Evolutionary conservation across 176 grass and related monocot genomes (phyloP).

Genomic region (Pontederia paniculata): DNA sequence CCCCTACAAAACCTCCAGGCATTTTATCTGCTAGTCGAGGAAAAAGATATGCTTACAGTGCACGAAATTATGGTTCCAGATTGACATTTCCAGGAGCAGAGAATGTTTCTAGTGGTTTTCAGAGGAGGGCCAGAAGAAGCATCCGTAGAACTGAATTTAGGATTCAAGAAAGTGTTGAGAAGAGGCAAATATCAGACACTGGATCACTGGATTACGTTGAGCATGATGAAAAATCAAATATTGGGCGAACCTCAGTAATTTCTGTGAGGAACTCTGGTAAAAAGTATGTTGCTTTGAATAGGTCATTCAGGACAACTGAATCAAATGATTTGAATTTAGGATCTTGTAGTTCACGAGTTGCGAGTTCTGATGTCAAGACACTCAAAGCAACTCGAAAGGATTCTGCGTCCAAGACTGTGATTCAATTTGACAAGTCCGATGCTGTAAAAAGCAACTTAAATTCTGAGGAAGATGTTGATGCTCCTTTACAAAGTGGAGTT

Average conservation of each 20-base stretch:
- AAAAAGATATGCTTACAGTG: constrained; percentile 60
- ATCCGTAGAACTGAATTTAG: constrained; percentile 70
- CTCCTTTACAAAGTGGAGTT: constrained; percentile 48
- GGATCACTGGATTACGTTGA: constrained; percentile 36
- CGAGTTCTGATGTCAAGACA: constrained; percentile 24
- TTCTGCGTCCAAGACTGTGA: constrained; percentile 5
- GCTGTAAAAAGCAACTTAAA: constrained; percentile 30
- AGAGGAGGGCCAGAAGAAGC: constrained; percentile 46
- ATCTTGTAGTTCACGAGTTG: constrained; percentile 23
- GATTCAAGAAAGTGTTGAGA: constrained; percentile 56
- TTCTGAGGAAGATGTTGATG: constrained; percentile 36
- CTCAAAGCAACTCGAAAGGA: constrained; percentile 31
- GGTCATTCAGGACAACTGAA: constrained; percentile 28
- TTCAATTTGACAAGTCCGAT: constrained; percentile 31
- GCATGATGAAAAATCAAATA: constrained; percentile 28
- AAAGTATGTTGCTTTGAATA: constrained; percentile 29
- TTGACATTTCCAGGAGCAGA: constrained; percentile 30
- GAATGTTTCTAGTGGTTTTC: constrained; percentile 56
- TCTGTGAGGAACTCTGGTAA: constrained; percentile 33
- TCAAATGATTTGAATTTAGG: constrained; percentile 24
- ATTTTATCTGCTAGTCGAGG: constrained; percentile 43
- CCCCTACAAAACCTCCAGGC: constrained; percentile 25
- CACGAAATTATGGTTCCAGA: constrained; percentile 37
- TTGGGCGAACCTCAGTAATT: constrained; percentile 28
- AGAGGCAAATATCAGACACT: constrained; percentile 29